Percentiles rank a stretch among this genome's conserved stretches.
These are phyloP conservation scores for Pulveroboletus ravenelii DNA, from an alignment of 768 basidiomycete species.

Conservation along the genomic window DNA sequence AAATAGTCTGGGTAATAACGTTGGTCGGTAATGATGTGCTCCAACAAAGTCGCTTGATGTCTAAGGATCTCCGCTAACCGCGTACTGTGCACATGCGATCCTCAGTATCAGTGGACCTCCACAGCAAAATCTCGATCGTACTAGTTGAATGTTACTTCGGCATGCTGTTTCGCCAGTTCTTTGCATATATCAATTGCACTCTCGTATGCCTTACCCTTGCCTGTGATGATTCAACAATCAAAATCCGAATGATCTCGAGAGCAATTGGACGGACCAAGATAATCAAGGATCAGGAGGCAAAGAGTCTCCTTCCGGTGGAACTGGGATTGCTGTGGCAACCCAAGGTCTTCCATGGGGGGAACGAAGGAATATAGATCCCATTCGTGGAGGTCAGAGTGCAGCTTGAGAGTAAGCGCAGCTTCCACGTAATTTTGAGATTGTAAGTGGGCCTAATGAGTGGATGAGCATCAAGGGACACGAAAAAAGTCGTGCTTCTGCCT, in stretches of 20 bases:
- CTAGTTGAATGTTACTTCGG: conserved; percentile 89
- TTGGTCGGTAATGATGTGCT: conserved; percentile 79
- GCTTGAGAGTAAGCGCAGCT: conserved; percentile 87
- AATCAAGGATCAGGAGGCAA: conserved; percentile 88
- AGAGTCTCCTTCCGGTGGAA: conserved; percentile 94
- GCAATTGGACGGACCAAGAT: conserved; percentile 56
- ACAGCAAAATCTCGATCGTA: conserved; percentile 34
- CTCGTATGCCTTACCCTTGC: conserved; percentile 98
- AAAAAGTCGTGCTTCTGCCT: conserved; percentile 22
- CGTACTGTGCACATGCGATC: conserved; percentile 40
- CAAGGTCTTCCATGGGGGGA: conserved; percentile 84
- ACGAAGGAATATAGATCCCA: conserved; percentile 85
- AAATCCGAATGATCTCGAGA: background rate
- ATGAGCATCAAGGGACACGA: conserved; percentile 10
- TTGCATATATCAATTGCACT: conserved; percentile 90
- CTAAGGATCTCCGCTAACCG: conserved; percentile 81
- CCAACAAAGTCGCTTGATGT: conserved; percentile 83
- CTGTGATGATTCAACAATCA: conserved; percentile 34
- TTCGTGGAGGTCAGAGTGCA: conserved; percentile 89
- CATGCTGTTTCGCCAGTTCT: conserved; percentile 85
- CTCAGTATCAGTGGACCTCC: conserved; percentile 1
- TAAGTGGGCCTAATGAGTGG: conserved; percentile 63
- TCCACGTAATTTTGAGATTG: conserved; percentile 89
- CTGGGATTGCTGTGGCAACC: conserved; percentile 86
- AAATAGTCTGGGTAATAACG: conserved; percentile 92